These are phyloP conservation scores for Flaveria linearis DNA, from an alignment of 129 eudicot species.

Conservation along the genomic window DNA sequence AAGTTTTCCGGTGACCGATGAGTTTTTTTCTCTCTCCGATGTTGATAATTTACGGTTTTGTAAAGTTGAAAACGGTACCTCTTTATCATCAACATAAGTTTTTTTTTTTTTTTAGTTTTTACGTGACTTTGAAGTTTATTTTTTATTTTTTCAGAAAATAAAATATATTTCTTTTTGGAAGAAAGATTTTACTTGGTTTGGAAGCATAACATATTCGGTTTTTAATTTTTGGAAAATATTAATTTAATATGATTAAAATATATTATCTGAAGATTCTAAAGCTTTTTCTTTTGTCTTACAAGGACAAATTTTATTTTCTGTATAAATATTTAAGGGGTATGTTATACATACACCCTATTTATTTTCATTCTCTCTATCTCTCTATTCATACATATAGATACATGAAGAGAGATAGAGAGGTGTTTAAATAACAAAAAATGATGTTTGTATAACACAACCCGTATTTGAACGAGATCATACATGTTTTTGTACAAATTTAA, in stretches of 20 bases:
- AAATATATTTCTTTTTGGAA: background rate
- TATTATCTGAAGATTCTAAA: background rate
- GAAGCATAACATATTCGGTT: conserved; percentile 9
- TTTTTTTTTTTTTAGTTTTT: background rate
- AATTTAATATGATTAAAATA: background rate
- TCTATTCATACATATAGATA: too few species aligned
- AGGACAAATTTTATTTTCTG: background rate
- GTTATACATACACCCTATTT: too few species aligned
- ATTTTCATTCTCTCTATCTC: too few species aligned
- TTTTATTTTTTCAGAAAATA: background rate
- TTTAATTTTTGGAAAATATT: background rate
- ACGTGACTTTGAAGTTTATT: background rate
- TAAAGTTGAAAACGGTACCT: background rate
- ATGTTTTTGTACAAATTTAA: background rate
- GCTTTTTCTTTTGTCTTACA: background rate
- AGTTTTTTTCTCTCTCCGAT: conserved; percentile 8
- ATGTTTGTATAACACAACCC: too few species aligned
- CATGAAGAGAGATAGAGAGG: too few species aligned
- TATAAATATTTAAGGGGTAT: background rate
- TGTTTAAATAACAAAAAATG: too few species aligned
- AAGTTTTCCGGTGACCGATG: conserved; percentile 26
- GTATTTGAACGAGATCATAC: background rate
- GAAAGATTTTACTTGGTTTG: background rate
- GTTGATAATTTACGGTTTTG: conserved; percentile 20
- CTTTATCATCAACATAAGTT: background rate